Evolutionary conservation across 1,284 basidiomycete species (phyloP).

Genomic region (Garcileccinum viscosum): DNA sequence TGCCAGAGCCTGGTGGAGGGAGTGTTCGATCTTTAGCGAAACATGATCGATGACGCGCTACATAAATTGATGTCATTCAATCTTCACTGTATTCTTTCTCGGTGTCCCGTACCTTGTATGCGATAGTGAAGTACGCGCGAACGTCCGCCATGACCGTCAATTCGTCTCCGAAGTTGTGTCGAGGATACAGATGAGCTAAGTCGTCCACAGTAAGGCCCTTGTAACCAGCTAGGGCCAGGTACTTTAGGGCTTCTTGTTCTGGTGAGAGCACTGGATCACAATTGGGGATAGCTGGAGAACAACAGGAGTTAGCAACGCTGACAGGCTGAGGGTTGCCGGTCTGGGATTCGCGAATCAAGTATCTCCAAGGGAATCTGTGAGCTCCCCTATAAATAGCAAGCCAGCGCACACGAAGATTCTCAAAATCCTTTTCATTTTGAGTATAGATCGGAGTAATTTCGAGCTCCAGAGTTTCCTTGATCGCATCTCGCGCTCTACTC

Average conservation of each 20-base stretch:
- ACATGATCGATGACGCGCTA: conserved; percentile 63
- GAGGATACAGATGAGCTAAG: conserved; percentile 23
- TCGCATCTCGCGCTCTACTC: conserved; percentile 2
- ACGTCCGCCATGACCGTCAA: conserved; percentile 56
- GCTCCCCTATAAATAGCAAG: conserved; percentile 25
- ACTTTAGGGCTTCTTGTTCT: background rate
- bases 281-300: too few relatives aligned
- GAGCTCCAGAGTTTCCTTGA: conserved; percentile 31
- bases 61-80: conserved; percentile 1
- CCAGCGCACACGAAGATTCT: conserved; percentile 29
- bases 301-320: too few relatives aligned
- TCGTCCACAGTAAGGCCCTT: conserved; percentile 22
- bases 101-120: conserved; percentile 45
- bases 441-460: conserved; percentile 40
- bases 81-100: background rate
- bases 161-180: conserved; percentile 44
- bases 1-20: conserved; percentile 50
- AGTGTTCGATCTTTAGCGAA: conserved; percentile 57
- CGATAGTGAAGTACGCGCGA: conserved; percentile 58
- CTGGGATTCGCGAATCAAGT: background rate
- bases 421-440: conserved; percentile 40
- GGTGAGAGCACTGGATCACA: too few relatives aligned
- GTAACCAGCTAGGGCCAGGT: conserved; percentile 34
- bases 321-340: too few relatives aligned
- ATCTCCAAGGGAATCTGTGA: background rate